Percentiles rank a stretch among this genome's conserved stretches.
phyloP scores from a whole-genome alignment of 2,329 filamentous ascomycete species.

The Myrmaecium sp. region DNA sequence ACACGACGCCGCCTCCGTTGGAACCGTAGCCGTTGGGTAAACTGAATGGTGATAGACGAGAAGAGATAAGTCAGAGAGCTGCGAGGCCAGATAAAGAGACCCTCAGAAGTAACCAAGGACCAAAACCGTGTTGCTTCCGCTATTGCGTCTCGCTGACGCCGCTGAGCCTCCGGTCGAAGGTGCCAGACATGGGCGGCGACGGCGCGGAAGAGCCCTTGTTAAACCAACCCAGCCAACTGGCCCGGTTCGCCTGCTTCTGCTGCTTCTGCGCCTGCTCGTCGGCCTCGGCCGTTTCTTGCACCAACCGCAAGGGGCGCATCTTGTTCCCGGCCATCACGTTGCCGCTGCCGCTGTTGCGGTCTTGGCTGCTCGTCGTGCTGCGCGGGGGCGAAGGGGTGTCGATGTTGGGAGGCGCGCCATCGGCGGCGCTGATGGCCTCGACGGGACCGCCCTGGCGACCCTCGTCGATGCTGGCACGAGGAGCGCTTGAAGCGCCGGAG shows the following conservation, averaged over 20 bases:
- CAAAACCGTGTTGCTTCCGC: not conserved
- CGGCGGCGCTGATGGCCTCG: slow-evolving; percentile 12
- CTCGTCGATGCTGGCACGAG: slow-evolving; percentile 23
- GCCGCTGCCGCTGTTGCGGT: slow-evolving; percentile 11
- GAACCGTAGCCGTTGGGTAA: slow-evolving; percentile 1
- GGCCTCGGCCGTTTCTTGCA: slow-evolving; percentile 48
- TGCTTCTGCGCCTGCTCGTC: slow-evolving; percentile 21
- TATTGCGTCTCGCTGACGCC: not conserved
- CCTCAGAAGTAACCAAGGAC: not conserved
- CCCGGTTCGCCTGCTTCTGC: slow-evolving; percentile 26
- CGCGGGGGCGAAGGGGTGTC: slow-evolving; percentile 33
- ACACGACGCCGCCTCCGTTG: not conserved
- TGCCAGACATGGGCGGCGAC: too few species aligned
- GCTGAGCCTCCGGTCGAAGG: slow-evolving; percentile 3
- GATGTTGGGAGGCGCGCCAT: slow-evolving; percentile 13
- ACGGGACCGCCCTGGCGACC: slow-evolving; percentile 11
- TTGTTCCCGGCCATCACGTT: slow-evolving; percentile 43
- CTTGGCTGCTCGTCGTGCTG: slow-evolving; percentile 31
- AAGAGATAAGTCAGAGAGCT: not conserved
- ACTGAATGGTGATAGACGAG: not conserved
- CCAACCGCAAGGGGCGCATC: slow-evolving; percentile 68
- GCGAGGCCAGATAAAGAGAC: not conserved
- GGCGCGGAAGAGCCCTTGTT: too few species aligned
- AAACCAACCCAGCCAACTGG: slow-evolving; percentile 32
- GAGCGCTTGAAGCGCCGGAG: slow-evolving; percentile 23